phyloP scores from a whole-genome alignment of 352 stramenopile genomes.

The Plasmopara viticola region DNA sequence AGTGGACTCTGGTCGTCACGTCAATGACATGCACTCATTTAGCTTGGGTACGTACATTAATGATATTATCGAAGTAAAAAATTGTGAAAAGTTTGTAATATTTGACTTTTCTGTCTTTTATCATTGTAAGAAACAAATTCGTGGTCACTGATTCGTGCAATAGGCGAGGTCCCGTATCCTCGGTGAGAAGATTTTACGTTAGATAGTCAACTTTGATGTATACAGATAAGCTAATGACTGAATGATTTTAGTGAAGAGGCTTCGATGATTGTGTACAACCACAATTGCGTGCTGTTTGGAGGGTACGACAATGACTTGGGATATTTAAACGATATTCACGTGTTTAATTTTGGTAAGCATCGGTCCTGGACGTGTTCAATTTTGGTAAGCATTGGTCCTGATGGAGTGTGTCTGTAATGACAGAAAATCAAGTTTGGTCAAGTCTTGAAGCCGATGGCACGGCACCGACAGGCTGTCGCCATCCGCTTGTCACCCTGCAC shows the following conservation, averaged over 20 bases:
- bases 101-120: not conserved
- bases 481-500: conserved; percentile 91
- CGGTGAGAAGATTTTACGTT: conserved; percentile 25
- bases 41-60: conserved; percentile 62
- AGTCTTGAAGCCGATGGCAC: conserved; percentile 85
- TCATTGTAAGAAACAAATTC: conserved; percentile 50
- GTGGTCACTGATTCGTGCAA: conserved; percentile 28
- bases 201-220: not conserved
- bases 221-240: not conserved
- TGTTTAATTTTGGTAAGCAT: conserved; percentile 92
- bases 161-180: conserved; percentile 59
- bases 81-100: not conserved
- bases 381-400: conserved; percentile 85
- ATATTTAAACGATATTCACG: conserved; percentile 94
- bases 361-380: conserved; percentile 97
- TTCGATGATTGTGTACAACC: conserved; percentile 87
- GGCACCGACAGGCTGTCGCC: conserved; percentile 89
- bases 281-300: conserved; percentile 92
- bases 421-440: conserved; percentile 82
- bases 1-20: conserved; percentile 64
- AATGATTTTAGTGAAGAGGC: conserved; percentile 60
- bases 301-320: conserved; percentile 93
- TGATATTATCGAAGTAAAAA: not conserved
- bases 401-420: not conserved
- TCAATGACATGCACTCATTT: conserved; percentile 96